phyloP scores from a whole-genome alignment of 208 protist species.

The Leishmania lainsoni region DNA sequence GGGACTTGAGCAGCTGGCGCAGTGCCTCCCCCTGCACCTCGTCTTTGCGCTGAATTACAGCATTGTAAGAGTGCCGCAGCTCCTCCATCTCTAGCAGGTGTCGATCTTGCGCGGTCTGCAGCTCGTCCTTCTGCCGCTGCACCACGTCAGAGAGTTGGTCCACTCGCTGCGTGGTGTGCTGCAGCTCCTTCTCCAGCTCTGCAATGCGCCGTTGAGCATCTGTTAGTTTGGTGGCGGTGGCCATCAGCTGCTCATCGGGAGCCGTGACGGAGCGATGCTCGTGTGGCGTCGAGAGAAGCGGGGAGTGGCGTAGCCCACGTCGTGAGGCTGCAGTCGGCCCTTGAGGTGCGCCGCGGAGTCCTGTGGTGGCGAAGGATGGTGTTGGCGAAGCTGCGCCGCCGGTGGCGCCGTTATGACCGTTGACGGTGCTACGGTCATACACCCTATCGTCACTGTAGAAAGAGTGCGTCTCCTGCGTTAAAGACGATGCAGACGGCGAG shows the following conservation, averaged over 20 bases:
- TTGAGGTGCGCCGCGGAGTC: not conserved
- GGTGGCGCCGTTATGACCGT: not conserved
- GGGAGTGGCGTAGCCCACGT: not conserved
- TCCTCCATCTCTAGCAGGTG: constrained; percentile 56
- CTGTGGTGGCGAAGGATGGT: not conserved
- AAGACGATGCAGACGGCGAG: not conserved
- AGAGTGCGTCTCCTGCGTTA: constrained; percentile 3
- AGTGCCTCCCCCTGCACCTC: constrained; percentile 60
- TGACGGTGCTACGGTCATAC: not conserved
- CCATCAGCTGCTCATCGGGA: constrained; percentile 5
- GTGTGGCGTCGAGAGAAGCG: not conserved
- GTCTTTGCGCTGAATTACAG: constrained; percentile 43
- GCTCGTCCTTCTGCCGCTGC: constrained; percentile 43
- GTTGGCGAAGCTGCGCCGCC: not conserved
- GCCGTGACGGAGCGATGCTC: not conserved
- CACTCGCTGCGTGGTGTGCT: constrained; percentile 42
- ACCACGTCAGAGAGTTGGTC: constrained; percentile 51
- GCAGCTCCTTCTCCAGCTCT: constrained; percentile 45
- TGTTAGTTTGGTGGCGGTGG: constrained; percentile 5
- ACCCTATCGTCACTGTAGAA: not conserved
- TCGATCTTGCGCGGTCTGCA: constrained; percentile 38
- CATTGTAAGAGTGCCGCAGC: constrained; percentile 42
- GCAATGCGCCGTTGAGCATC: constrained; percentile 31
- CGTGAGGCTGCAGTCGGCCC: not conserved
- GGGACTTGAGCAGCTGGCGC: constrained; percentile 47